Percentiles rank a stretch among this genome's conserved stretches.
These are phyloP conservation scores for Chrysanthemum makinoi DNA, from an alignment of 129 eudicot species.

Conservation along the genomic window DNA sequence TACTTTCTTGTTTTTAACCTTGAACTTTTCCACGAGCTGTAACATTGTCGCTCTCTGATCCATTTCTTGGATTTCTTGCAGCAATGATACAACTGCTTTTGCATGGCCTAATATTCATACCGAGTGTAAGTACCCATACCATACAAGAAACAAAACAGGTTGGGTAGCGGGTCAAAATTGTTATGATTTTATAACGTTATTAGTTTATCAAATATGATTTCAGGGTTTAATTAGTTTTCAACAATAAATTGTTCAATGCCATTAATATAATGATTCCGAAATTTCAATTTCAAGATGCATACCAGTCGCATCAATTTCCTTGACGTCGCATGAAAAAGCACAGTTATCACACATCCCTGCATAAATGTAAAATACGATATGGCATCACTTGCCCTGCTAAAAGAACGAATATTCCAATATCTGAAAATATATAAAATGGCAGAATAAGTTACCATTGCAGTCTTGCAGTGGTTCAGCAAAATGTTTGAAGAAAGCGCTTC, in stretches of 20 bases:
- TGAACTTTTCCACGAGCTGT: slow-evolving; percentile 92
- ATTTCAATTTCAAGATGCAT: slow-evolving; percentile 14
- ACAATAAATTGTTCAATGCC: too few species aligned
- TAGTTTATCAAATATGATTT: too few species aligned
- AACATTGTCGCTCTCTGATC: slow-evolving; percentile 89
- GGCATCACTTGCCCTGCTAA: slow-evolving; percentile 12
- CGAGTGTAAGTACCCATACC: slow-evolving; percentile 11
- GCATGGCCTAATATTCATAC: slow-evolving; percentile 60
- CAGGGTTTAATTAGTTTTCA: too few species aligned
- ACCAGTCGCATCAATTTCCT: slow-evolving; percentile 87
- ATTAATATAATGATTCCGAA: too few species aligned
- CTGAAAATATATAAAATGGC: neutral
- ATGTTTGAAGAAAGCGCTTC: slow-evolving; percentile 85
- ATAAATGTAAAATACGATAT: slow-evolving; percentile 8
- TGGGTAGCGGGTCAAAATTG: neutral
- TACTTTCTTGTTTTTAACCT: slow-evolving; percentile 61
- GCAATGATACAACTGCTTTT: slow-evolving; percentile 57
- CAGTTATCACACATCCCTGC: slow-evolving; percentile 98
- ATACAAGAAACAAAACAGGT: neutral
- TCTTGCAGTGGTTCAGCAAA: slow-evolving; percentile 94
- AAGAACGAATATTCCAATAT: neutral
- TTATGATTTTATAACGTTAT: too few species aligned
- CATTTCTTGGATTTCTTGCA: slow-evolving; percentile 74
- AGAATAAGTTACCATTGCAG: slow-evolving; percentile 66
- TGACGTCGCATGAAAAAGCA: slow-evolving; percentile 53